Conservation (phyloP, 805 yeast genomes). For the Candida ulmi region DNA sequence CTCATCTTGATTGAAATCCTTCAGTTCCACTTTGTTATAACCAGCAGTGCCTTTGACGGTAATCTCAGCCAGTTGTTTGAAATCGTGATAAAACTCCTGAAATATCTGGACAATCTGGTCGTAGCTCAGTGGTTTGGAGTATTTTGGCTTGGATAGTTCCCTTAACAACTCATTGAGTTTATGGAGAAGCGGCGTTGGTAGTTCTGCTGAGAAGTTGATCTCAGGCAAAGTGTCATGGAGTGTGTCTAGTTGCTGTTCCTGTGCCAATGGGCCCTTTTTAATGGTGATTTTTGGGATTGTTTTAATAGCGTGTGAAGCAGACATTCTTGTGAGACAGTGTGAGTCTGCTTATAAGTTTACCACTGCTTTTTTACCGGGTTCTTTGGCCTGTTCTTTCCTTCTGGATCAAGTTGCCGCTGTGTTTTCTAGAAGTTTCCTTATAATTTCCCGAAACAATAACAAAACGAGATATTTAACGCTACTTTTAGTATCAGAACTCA, state of each 20-base stretch:
- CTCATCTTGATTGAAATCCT: conserved; percentile 1
- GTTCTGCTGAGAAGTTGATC: neutral
- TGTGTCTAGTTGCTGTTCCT: no score
- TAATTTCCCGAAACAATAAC: no score
- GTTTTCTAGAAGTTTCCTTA: no score
- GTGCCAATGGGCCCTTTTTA: neutral
- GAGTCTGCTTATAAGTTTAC: no score
- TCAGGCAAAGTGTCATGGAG: neutral
- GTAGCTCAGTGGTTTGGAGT: conserved; percentile 16
- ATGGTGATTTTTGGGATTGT: neutral
- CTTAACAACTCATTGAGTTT: conserved; percentile 10
- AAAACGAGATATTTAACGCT: no score
- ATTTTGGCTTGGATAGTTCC: conserved; percentile 19
- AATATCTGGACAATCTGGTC: conserved; percentile 13
- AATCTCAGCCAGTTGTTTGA: conserved; percentile 8
- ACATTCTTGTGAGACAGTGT: no score
- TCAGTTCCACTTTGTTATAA: conserved; percentile 3
- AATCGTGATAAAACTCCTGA: conserved; percentile 16
- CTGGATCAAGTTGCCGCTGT: no score
- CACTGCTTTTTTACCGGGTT: no score
- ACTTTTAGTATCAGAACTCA: no score
- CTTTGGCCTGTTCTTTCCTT: no score
- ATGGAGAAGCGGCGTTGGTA: conserved; percentile 10
- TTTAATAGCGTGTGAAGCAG: neutral
- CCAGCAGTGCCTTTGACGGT: conserved; percentile 12